Base-by-base conservation (phyloP, 2,329 filamentous ascomycete species). In the Tolypocladium cylindrosporum region DNA sequence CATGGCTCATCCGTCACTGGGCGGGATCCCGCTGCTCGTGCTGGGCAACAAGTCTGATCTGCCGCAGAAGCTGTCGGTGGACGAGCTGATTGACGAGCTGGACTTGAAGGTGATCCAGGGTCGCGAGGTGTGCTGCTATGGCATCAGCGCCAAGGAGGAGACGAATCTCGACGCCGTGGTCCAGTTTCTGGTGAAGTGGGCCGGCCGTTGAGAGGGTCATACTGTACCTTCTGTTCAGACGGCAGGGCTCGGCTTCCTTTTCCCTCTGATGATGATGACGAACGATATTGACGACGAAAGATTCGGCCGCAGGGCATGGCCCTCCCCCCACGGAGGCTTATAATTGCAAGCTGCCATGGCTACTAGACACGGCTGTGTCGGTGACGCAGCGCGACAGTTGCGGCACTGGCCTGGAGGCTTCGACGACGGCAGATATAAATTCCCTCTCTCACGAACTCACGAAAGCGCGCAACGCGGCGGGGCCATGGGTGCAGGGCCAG, bases 11-110 rank as follows among this genome's bases (percentile, higher is more conserved):
- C 86, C 88, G 16, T 87, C 89, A 21, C 81, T 97, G 56, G 87
- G 90, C 62, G 90, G 90, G 21, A 99, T 99, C 61, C 94, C 94
- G 2, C 81, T 99, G 56, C 82, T 99, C 56, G 92, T 99, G 14
- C 82, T 99, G 40, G 94, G 93, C 58, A 99, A 99, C 79, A 99
- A 99, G 76, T 96, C 91, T 37, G 94, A 99, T 71, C 84, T 99
- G 55, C 85, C 88, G n/a, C 83, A 91, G 68, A 96, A 93, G 74
- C 77, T 97, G 62, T 89, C 89, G 37, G 93, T 97, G 48, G 94
- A 99, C 71, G 91, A 97, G 74, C 76, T 99, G 70, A 97, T 99
- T 75, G 93, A 96, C 61, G 87, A 87, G 62, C 82, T 99, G 75
- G 87, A 96, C 67, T 82, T 99, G 59, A 96, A 94, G 72, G 85